These are phyloP conservation scores for Phoma sp. DNA, from an alignment of 2,329 filamentous ascomycete genomes.

Conservation along the genomic window DNA sequence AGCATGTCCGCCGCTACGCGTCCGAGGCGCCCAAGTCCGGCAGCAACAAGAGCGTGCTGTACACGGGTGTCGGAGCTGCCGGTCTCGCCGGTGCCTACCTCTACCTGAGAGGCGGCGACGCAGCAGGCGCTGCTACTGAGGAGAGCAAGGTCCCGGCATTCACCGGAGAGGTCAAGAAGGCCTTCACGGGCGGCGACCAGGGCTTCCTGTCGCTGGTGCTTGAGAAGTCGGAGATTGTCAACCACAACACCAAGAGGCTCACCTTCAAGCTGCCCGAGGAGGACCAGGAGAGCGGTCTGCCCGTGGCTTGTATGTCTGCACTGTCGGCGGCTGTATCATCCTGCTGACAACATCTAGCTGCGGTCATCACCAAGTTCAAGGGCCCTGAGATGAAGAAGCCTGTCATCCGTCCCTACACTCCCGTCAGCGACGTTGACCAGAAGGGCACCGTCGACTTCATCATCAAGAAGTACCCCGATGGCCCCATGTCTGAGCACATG, in stretches of 20 bases:
- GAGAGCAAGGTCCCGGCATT: conserved; percentile 51
- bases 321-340: background rate
- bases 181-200: conserved; percentile 85
- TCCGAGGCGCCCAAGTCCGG: conserved; percentile 66
- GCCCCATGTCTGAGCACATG: conserved; percentile 90
- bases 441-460: conserved; percentile 86
- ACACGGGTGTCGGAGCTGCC: conserved; percentile 66
- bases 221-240: conserved; percentile 78
- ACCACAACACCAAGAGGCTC: conserved; percentile 94
- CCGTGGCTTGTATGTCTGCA: conserved; percentile 70
- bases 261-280: conserved; percentile 86
- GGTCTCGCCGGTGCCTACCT: conserved; percentile 65
- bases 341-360: conserved; percentile 49
- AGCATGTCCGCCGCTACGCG: conserved; percentile 77
- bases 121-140: conserved; percentile 36
- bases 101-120: conserved; percentile 49
- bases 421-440: conserved; percentile 82
- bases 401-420: conserved; percentile 90
- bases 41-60: conserved; percentile 55
- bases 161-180: conserved; percentile 54
- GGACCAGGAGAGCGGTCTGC: conserved; percentile 83
- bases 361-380: conserved; percentile 91
- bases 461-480: conserved; percentile 89
- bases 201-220: conserved; percentile 86
- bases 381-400: conserved; percentile 83